A percentile compares a stretch with the other conserved stretches of the same genome.
Evolutionary conservation across 169 alveolate genomes (phyloP).

Genomic region (Sarcocystis neurona): DNA sequence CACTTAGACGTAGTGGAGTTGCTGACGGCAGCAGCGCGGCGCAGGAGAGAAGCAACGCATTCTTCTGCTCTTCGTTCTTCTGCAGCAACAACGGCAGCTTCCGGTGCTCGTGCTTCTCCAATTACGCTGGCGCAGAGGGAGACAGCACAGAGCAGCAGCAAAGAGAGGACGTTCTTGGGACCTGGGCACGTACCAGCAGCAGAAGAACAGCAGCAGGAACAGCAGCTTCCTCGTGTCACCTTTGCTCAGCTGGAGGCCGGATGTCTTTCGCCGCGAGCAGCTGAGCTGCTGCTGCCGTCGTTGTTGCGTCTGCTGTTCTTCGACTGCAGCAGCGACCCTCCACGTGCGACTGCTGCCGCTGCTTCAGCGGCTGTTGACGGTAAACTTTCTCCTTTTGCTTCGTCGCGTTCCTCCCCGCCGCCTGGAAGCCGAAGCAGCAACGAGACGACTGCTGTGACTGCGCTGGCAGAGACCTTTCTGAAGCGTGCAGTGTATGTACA

Average conservation of each 20-base stretch:
- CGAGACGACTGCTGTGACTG: too few relatives aligned
- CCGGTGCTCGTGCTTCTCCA: too few relatives aligned
- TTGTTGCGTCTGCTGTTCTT: not conserved
- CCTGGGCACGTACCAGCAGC: too few relatives aligned
- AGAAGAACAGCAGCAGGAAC: too few relatives aligned
- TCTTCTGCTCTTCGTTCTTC: not conserved
- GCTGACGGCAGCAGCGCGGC: not conserved
- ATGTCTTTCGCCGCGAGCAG: slow-evolving; percentile 4
- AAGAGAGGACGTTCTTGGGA: too few relatives aligned
- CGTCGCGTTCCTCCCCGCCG: too few relatives aligned
- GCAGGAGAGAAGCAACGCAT: not conserved
- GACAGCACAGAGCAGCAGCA: too few relatives aligned
- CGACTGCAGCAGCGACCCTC: not conserved
- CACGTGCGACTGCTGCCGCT: not conserved
- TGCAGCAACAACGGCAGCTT: too few relatives aligned
- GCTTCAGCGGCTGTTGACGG: not conserved
- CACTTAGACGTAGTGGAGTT: slow-evolving; percentile 19
- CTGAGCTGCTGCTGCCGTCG: not conserved
- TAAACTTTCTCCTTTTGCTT: too few relatives aligned
- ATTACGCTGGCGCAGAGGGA: too few relatives aligned
- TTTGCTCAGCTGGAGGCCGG: slow-evolving; percentile 29
- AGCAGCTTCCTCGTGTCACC: slow-evolving; percentile 1
- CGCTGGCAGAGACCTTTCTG: too few relatives aligned
- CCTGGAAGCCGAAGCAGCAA: too few relatives aligned
- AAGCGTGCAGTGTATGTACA: slow-evolving; percentile 8